phyloP scores from a whole-genome alignment of 129 eudicot species.

The Solidago caesia region DNA sequence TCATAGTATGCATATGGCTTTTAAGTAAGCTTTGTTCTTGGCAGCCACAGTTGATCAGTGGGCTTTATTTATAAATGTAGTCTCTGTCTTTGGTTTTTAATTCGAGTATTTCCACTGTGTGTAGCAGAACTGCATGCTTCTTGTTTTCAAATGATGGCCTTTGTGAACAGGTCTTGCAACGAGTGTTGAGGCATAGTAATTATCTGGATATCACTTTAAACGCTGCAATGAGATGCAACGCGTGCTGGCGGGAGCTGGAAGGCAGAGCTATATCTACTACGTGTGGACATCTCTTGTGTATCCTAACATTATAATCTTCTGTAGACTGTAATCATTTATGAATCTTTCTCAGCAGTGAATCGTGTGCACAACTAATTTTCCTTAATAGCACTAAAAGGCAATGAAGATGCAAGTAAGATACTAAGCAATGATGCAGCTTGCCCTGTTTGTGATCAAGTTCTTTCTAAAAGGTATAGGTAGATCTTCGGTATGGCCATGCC shows the following conservation, averaged over 20 bases:
- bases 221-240: constrained; percentile 88
- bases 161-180: constrained; percentile 18
- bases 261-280: constrained; percentile 79
- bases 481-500: constrained; percentile 11
- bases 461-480: constrained; percentile 70
- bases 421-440: constrained; percentile 86
- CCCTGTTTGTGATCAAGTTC: constrained; percentile 93
- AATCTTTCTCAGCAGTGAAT: constrained; percentile 17
- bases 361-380: constrained; percentile 26
- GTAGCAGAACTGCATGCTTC: neutral
- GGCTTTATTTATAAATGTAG: constrained; percentile 5
- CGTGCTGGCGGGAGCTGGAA: constrained; percentile 98
- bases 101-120: neutral
- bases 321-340: constrained; percentile 13
- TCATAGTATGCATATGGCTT: constrained; percentile 7
- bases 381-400: constrained; percentile 61
- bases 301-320: constrained; percentile 39
- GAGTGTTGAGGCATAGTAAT: constrained; percentile 8
- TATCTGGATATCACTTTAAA: constrained; percentile 23
- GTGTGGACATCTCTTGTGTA: constrained; percentile 91
- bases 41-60: constrained; percentile 18
- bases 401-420: constrained; percentile 88
- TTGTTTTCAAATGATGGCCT: neutral
- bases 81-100: constrained; percentile 2
- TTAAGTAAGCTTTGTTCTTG: constrained; percentile 7